These are phyloP conservation scores for Stagonosporopsis vannaccii DNA, from an alignment of 2,329 filamentous ascomycete genomes.

Conservation along the genomic window DNA sequence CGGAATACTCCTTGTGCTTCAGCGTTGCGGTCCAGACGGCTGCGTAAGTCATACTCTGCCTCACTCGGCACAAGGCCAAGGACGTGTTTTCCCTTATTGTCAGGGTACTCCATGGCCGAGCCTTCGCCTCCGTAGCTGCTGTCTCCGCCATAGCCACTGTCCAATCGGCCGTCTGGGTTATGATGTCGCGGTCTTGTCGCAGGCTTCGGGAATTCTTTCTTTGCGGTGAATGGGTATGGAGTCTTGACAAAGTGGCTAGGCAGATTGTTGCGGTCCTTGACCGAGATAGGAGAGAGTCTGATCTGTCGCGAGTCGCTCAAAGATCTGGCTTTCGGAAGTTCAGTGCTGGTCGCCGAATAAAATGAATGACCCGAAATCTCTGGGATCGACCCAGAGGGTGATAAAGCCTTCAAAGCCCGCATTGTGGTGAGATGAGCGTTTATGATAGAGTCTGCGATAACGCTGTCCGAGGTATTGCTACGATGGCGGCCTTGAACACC, in stretches of 20 bases:
- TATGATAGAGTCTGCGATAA: constrained; percentile 38
- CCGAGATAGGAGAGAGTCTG: constrained; percentile 25
- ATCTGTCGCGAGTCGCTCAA: constrained; percentile 30
- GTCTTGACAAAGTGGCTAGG: constrained; percentile 38
- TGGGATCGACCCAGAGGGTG: constrained; percentile 23
- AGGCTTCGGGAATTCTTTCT: constrained; percentile 37
- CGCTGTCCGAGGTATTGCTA: constrained; percentile 35
- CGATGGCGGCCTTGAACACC: constrained; percentile 19
- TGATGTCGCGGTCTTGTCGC: constrained; percentile 26
- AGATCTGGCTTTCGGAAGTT: constrained; percentile 21
- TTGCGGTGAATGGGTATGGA: constrained; percentile 36
- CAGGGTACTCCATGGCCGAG: constrained; percentile 15
- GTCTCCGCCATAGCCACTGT: constrained; percentile 11
- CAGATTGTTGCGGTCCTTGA: constrained; percentile 25
- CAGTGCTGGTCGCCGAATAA: constrained; percentile 7
- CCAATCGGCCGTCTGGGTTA: constrained; percentile 6
- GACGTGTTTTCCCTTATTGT: constrained; percentile 33
- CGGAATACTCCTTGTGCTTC: constrained; percentile 28
- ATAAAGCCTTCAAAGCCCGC: constrained; percentile 35
- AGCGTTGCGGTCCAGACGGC: constrained; percentile 29
- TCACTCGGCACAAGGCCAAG: constrained; percentile 27
- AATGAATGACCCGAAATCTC: constrained; percentile 17
- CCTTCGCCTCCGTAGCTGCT: constrained; percentile 14
- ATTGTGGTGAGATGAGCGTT: constrained; percentile 41
- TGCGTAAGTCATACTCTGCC: constrained; percentile 24